Conservation (phyloP, 306 rosid species). For the Dalbergia cultrata region DNA sequence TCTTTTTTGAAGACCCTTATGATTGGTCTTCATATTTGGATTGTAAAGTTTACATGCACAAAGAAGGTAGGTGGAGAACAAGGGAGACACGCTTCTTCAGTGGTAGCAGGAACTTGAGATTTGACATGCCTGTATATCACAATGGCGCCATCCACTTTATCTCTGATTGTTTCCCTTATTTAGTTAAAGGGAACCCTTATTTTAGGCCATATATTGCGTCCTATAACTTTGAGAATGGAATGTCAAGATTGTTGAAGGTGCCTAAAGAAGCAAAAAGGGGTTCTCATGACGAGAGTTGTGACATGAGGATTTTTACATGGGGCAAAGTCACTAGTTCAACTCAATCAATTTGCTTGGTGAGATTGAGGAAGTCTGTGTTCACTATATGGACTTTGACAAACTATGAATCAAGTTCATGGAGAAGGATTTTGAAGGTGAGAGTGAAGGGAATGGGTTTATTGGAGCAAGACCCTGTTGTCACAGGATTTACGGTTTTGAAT, state of each 20-base stretch:
- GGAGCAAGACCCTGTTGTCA: not conserved
- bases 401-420: not conserved
- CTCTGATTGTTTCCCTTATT: not conserved
- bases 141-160: constrained; percentile 8
- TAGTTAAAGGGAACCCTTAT: not conserved
- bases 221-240: not conserved
- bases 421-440: constrained; percentile 10
- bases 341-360: constrained; percentile 38
- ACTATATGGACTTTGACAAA: not conserved
- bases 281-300: not conserved
- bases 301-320: constrained; percentile 33
- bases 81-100: not conserved
- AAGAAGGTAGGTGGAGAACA: constrained; percentile 1
- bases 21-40: not conserved
- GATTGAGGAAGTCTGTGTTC: not conserved
- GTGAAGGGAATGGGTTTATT: constrained; percentile 31
- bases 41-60: not conserved
- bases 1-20: not conserved
- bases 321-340: not conserved
- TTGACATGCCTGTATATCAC: constrained; percentile 21
- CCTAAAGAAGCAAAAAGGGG: constrained; percentile 23
- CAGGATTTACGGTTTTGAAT: constrained; percentile 2
- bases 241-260: not conserved
- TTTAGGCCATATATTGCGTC: constrained; percentile 34
- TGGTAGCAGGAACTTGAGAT: not conserved